A percentile compares a stretch with the other conserved stretches of the same genome.
Evolutionary conservation across 352 stramenopile species (phyloP).

Genomic region (Phytophthora crassamura): DNA sequence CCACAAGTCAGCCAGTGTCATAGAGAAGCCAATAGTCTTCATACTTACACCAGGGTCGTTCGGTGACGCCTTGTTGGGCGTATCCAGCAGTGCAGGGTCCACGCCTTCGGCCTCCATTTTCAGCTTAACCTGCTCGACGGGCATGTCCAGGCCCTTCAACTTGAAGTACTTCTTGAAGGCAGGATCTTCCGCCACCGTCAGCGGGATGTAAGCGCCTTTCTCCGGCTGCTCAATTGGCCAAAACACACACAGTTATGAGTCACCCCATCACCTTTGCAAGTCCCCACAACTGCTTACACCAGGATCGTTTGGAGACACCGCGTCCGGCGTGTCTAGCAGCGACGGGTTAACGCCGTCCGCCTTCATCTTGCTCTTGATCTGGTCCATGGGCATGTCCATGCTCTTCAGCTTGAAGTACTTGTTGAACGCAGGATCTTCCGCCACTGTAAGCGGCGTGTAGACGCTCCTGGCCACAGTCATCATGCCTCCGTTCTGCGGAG

Average conservation of each 20-base stretch:
- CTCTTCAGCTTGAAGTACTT: constrained; percentile 89
- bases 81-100: constrained; percentile 70
- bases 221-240: constrained; percentile 43
- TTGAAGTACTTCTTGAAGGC: constrained; percentile 90
- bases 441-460: constrained; percentile 71
- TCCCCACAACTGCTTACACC: constrained; percentile 52
- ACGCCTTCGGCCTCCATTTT: constrained; percentile 88
- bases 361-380: constrained; percentile 87
- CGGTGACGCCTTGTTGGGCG: constrained; percentile 67
- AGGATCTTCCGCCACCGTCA: constrained; percentile 80
- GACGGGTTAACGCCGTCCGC: constrained; percentile 64
- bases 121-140: constrained; percentile 82
- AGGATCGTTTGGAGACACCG: constrained; percentile 77
- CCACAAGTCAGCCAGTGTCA: neutral
- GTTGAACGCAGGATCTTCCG: constrained; percentile 70
- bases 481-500: constrained; percentile 22
- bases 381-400: constrained; percentile 79
- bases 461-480: constrained; percentile 30
- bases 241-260: constrained; percentile 7
- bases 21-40: neutral
- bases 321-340: constrained; percentile 75
- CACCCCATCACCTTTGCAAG: neutral
- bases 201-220: constrained; percentile 67
- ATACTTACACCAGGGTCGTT: constrained; percentile 79
- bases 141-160: constrained; percentile 86